Base-by-base conservation (phyloP, 2,329 filamentous ascomycete genomes). In the Ceratocystis papillata region DNA sequence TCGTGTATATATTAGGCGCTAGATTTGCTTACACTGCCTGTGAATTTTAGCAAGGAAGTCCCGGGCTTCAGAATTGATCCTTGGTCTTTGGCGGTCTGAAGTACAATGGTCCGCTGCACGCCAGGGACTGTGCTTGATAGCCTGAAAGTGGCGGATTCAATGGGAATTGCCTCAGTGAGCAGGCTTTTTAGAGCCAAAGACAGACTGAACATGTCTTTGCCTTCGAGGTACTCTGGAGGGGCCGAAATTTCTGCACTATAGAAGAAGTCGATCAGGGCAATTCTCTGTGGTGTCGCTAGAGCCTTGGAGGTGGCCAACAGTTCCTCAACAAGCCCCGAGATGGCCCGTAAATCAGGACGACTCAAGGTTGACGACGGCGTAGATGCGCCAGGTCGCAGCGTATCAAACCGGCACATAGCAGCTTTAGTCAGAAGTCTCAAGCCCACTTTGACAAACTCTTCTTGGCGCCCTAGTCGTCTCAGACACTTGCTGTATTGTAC, bases 401-500 rank as follows among this genome's bases (percentile, higher is more conserved):
- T 60, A 69, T 71, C 72, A 71, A 3, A 73, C 73, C 63, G 78
- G 75, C 33, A 75, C 72, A 4, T 80, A 72, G 28, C 78, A 77
- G 20, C 82, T 72, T 89, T 91, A 6, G 82, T 83, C 10, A 94
- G 76, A 1, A 96, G 77, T 71, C 88, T 87, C 15, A 96, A 78
- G 7, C 90, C 80, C 7, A 89, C 86, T 28, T 84, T 83, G 17
- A 92, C 85, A 71, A 91, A 95, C 69, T 96, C 90, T 64, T 93
- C 88, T 68, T 85, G 85, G 15, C 85, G 84, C 62, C 87, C 80
- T 33, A 96, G 81, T 70, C 89, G 82, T 69, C 88, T 87, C 33
- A 99, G 80, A 73, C 92, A 97, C 62, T 83, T 82, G 0, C 89
- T 84, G 73, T 96, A 94, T 80, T 96, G 87, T 69, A 89, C 83